Evolutionary conservation across 495 filamentous ascomycete species (phyloP).

Genomic region (Umbilicaria muhlenbergii): DNA sequence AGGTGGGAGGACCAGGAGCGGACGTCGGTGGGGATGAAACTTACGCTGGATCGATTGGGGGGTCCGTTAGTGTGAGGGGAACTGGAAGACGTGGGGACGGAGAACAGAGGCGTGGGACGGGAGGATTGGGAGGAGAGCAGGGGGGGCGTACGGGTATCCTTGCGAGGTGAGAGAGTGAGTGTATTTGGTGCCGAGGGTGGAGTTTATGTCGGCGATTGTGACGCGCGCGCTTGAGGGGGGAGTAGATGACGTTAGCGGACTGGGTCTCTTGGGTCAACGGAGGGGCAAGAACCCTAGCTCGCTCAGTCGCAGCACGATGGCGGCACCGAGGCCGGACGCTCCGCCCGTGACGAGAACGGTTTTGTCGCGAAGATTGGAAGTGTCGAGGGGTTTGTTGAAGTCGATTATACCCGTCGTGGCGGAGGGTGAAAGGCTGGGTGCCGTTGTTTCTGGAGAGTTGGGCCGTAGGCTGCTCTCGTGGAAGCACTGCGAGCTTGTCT

Average conservation of each 20-base stretch:
- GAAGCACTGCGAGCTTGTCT: no score
- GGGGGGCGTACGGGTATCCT: background rate
- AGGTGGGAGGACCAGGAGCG: constrained; percentile 6
- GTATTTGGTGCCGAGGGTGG: constrained; percentile 4
- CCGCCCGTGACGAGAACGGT: constrained; percentile 29
- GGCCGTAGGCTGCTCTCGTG: no score
- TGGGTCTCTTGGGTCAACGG: background rate
- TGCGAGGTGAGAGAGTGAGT: background rate
- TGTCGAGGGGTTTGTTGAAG: constrained; percentile 4
- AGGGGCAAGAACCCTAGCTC: constrained; percentile 3
- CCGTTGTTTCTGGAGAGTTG: no score
- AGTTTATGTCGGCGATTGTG: constrained; percentile 16
- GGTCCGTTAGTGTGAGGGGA: no score
- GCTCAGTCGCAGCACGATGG: constrained; percentile 10
- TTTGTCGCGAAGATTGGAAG: constrained; percentile 19
- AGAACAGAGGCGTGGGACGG: no score
- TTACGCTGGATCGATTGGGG: background rate
- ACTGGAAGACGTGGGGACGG: no score
- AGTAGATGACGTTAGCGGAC: no score
- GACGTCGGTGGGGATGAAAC: constrained; percentile 2
- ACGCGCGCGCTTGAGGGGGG: constrained; percentile 8
- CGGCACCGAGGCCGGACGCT: constrained; percentile 21
- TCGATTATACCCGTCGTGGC: background rate
- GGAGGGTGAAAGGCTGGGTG: no score
- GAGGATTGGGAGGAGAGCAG: no score